phyloP scores from a whole-genome alignment of 768 basidiomycete species.

The Pisolithus marmoratus region DNA sequence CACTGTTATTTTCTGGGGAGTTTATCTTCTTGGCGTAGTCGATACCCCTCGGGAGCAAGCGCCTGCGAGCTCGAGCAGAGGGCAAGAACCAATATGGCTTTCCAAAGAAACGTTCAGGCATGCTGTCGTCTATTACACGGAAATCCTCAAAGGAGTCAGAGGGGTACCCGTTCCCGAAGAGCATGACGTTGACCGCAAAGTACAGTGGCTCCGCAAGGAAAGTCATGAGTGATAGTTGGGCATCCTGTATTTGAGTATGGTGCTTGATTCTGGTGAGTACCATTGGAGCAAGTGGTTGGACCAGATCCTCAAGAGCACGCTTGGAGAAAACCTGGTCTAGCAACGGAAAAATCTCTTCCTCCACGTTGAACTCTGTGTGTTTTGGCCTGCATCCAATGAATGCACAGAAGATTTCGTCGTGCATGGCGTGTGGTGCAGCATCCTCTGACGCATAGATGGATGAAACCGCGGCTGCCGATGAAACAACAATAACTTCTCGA shows the following conservation, averaged over 20 bases:
- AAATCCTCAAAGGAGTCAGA: slow-evolving; percentile 18
- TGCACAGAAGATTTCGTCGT: slow-evolving; percentile 9
- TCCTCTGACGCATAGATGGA: slow-evolving; percentile 5
- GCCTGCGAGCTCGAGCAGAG: slow-evolving; percentile 10
- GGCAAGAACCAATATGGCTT: slow-evolving; percentile 9
- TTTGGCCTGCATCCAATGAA: not conserved
- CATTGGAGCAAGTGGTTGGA: slow-evolving; percentile 6
- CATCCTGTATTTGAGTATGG: not conserved
- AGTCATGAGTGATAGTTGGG: slow-evolving; percentile 8
- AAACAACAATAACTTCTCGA: slow-evolving; percentile 12
- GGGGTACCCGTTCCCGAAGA: slow-evolving; percentile 17
- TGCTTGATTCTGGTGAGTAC: slow-evolving; percentile 10
- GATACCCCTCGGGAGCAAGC: slow-evolving; percentile 5
- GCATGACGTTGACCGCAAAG: slow-evolving; percentile 10
- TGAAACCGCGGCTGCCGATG: slow-evolving; percentile 11
- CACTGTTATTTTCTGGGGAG: not conserved
- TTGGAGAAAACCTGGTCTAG: slow-evolving; percentile 16
- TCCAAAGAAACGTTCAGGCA: slow-evolving; percentile 17
- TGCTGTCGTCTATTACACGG: slow-evolving; percentile 11
- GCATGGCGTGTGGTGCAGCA: slow-evolving; percentile 2
- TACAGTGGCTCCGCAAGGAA: slow-evolving; percentile 16
- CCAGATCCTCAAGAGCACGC: slow-evolving; percentile 9
- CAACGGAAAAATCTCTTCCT: slow-evolving; percentile 16
- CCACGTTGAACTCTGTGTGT: slow-evolving; percentile 7
- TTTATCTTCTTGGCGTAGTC: slow-evolving; percentile 11